Evolutionary conservation across 495 filamentous ascomycete genomes (phyloP).

Genomic region (Xylona heveae): DNA sequence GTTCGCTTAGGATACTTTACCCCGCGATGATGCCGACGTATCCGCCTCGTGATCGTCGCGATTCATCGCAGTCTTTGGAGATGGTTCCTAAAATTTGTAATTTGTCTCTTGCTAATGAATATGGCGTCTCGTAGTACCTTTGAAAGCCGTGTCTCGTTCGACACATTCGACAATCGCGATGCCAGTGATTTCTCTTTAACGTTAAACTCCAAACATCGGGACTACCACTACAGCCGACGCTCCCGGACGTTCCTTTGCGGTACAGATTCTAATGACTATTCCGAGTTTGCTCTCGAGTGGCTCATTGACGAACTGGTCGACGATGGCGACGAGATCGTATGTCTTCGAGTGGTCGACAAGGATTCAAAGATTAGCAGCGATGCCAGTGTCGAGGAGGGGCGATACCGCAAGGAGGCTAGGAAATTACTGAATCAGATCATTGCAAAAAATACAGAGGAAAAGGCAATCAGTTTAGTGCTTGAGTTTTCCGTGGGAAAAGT

Average conservation of each 20-base stretch:
- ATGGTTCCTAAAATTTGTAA: no score
- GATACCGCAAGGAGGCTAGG: constrained; percentile 64
- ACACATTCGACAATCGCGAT: constrained; percentile 79
- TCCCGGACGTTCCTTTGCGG: constrained; percentile 88
- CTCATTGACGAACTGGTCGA: constrained; percentile 86
- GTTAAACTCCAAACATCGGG: constrained; percentile 70
- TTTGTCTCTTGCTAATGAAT: no score
- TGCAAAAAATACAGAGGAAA: constrained; percentile 60
- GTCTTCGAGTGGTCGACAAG: constrained; percentile 75
- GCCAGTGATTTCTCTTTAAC: constrained; percentile 63
- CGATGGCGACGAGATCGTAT: constrained; percentile 92
- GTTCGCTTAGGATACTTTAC: no score
- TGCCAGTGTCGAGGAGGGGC: constrained; percentile 40
- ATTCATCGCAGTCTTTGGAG: no score
- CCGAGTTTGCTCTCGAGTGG: constrained; percentile 88
- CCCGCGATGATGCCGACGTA: no score
- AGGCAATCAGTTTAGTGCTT: constrained; percentile 68
- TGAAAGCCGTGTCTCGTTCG: constrained; percentile 60
- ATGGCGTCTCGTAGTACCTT: constrained; percentile 22
- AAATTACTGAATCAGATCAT: constrained; percentile 59
- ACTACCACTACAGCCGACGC: constrained; percentile 64
- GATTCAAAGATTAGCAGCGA: constrained; percentile 54
- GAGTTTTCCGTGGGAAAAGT: constrained; percentile 87
- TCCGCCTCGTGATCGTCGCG: no score
- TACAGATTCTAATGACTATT: constrained; percentile 87